Evolutionary conservation across 345 rosid species (phyloP).

Genomic region (Sisymbrium altissimum): DNA sequence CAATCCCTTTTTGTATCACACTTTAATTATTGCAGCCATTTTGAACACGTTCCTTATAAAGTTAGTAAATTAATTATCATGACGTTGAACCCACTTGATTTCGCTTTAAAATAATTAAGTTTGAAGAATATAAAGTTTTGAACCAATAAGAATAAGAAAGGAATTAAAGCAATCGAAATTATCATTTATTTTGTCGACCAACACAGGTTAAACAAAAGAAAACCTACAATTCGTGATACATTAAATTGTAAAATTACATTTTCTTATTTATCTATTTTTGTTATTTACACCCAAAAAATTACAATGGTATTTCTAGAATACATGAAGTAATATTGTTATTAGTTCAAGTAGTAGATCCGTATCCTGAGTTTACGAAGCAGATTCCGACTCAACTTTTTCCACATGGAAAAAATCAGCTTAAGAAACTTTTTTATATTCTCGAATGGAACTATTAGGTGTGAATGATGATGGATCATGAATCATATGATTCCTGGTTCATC

Average conservation of each 20-base stretch:
- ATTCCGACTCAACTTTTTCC: not conserved
- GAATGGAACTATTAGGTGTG: not conserved
- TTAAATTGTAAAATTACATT: no score
- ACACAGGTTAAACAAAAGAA: not conserved
- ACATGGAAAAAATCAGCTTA: not conserved
- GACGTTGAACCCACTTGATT: constrained; percentile 3
- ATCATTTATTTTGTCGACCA: not conserved
- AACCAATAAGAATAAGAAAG: not conserved
- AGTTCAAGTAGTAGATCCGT: not conserved
- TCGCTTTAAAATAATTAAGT: not conserved
- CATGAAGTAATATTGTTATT: not conserved
- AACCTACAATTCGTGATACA: not conserved
- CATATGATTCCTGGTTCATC: not conserved
- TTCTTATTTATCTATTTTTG: not conserved
- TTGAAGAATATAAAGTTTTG: not conserved
- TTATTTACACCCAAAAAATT: not conserved
- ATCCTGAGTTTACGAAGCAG: not conserved
- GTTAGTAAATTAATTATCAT: not conserved
- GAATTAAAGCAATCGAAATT: not conserved
- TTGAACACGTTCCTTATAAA: not conserved
- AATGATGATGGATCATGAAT: not conserved
- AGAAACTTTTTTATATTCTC: not conserved
- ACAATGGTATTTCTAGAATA: not conserved
- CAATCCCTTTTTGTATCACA: not conserved
- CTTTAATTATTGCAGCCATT: not conserved